Evolutionary conservation across 2,329 filamentous ascomycete genomes (phyloP).

Genomic region (Aspergillus sp.): DNA sequence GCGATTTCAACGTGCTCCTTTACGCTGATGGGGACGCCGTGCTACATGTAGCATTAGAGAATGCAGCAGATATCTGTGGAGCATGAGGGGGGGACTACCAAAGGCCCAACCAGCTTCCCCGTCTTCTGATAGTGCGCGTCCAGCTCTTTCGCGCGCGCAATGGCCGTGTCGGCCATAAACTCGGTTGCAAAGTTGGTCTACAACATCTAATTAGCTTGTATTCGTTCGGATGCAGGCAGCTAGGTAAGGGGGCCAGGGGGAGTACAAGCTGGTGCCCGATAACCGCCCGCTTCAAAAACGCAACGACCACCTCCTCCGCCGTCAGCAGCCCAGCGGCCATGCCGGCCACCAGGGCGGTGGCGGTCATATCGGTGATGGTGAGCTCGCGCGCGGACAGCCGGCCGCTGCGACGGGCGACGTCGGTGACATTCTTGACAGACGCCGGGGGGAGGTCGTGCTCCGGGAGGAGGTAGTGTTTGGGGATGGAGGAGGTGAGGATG

Average conservation of each 20-base stretch:
- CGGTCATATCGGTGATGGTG: slow-evolving; percentile 49
- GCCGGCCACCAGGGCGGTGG: slow-evolving; percentile 25
- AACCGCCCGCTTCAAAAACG: slow-evolving; percentile 34
- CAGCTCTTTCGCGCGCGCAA: slow-evolving; percentile 31
- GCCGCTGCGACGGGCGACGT: slow-evolving; percentile 43
- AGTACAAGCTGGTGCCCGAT: slow-evolving; percentile 34
- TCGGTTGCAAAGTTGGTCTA: slow-evolving; percentile 39
- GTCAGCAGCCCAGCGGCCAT: slow-evolving; percentile 28
- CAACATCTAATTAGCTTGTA: background rate
- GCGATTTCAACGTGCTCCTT: slow-evolving; percentile 64
- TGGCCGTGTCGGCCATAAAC: slow-evolving; percentile 36
- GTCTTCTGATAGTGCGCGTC: slow-evolving; percentile 31
- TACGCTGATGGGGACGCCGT: slow-evolving; percentile 56
- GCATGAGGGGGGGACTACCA: slow-evolving; percentile 24
- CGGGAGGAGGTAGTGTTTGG: slow-evolving; percentile 35
- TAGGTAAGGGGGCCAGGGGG: background rate
- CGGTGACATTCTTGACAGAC: slow-evolving; percentile 28
- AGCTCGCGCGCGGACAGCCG: slow-evolving; percentile 51
- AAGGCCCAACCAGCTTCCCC: slow-evolving; percentile 48
- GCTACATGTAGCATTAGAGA: slow-evolving; percentile 21
- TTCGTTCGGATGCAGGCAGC: no score
- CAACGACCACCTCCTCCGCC: slow-evolving; percentile 32
- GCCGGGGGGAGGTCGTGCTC: slow-evolving; percentile 25
- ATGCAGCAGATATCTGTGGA: background rate
- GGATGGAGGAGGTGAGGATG: slow-evolving; percentile 33